Base-by-base conservation (phyloP, 106 monocot species). In the Alisma plantagoaquatica region DNA sequence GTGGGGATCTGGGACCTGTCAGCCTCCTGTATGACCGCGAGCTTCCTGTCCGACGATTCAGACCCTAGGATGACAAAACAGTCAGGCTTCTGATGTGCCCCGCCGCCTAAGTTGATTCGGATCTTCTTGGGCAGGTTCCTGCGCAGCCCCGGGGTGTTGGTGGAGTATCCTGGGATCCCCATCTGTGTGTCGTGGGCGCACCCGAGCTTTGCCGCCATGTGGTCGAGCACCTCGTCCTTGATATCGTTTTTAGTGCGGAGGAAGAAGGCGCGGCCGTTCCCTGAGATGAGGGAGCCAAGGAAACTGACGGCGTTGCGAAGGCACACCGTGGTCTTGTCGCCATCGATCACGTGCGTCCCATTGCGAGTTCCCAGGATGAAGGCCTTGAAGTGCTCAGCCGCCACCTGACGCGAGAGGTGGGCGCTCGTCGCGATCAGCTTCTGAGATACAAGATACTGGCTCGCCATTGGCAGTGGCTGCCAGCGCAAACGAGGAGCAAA, bases 111-210 rank as follows among this genome's bases (percentile, higher is more conserved):
- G 42, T 41, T 57, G 24, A 57, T 43, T 23, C 32, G 41, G 8
- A 57, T 14, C 25, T 57, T 57, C 43, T 57, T 57, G n/a, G 42
- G 27, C 24, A 11, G 26, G 18, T 57, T 57, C 26, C 32, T 41
- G 8, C 42, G 5, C 8, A 57, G 26, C 16, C 57, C 57, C 17
- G 57, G 57, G 42, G 57, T 28, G 42, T 43, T 43, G 14, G 57
- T 57, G 42, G 57, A 42, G 57, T 20, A 57, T 16, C 57, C 57
- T 1, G 57, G 42, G 23, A 57, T 57, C 5, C 57, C 57, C 57
- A 57, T 57, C 43, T 57, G 57, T 4, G 57, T 43, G 17, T 57
- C 43, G 22, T 57, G 57, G 26, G 57, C 22, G 43, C 57, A 57
- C 6, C 57, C 57, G 16, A 57, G 24, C 42, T 28, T 23, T 3